Percentiles rank a stretch among this genome's conserved stretches.
phyloP scores from a whole-genome alignment of 2,329 filamentous ascomycete genomes.

The Metarhizium humberi region DNA sequence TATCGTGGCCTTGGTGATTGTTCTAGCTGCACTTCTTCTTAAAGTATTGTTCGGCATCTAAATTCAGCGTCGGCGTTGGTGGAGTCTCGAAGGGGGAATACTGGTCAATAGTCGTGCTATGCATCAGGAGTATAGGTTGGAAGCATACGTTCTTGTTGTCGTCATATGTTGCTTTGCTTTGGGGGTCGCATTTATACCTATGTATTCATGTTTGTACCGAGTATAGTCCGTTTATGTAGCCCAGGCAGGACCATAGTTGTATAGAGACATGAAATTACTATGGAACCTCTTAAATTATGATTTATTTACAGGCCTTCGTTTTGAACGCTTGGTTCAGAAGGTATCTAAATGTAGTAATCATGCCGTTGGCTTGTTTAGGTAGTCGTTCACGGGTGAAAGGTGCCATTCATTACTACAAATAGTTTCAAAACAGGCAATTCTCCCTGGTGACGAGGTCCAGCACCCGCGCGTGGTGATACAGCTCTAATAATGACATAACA shows the following conservation, averaged over 20 bases:
- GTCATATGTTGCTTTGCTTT: background rate
- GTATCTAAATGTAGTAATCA: no score
- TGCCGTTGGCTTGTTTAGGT: no score
- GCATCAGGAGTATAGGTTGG: no score
- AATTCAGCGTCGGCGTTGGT: background rate
- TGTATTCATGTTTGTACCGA: no score
- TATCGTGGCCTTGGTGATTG: constrained; percentile 63
- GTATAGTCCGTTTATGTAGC: no score
- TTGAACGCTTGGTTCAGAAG: background rate
- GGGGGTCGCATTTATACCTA: background rate
- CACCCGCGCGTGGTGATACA: background rate
- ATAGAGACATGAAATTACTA: no score
- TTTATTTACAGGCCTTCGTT: background rate
- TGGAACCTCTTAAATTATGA: no score
- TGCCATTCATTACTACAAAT: no score
- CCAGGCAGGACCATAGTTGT: no score
- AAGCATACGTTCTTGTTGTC: background rate
- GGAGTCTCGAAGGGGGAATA: background rate
- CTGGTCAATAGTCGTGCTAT: no score
- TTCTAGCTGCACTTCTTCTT: constrained; percentile 61
- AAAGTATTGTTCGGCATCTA: constrained; percentile 35
- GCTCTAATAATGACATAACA: background rate
- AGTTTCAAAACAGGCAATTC: background rate
- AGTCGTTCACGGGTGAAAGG: no score
- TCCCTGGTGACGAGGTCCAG: background rate